These are phyloP conservation scores for Leccinum boreale DNA, from an alignment of 768 basidiomycete genomes.

Conservation along the genomic window DNA sequence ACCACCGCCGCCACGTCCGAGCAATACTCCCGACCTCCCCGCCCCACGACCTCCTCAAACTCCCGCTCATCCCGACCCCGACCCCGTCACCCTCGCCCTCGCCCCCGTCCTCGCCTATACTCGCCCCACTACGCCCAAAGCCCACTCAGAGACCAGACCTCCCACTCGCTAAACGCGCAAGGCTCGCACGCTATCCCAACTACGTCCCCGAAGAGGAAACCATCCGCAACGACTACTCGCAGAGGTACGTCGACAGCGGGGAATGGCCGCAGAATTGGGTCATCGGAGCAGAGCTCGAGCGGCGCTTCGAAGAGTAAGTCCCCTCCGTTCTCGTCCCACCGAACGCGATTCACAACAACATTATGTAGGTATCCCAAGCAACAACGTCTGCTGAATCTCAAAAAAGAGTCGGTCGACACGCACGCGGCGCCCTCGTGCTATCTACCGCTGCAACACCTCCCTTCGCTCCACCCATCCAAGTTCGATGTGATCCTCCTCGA, in stretches of 20 bases:
- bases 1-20: constrained; percentile 54
- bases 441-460: constrained; percentile 57
- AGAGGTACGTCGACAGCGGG: constrained; percentile 85
- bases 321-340: not conserved
- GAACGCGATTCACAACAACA: not conserved
- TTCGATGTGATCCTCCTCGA: constrained; percentile 93
- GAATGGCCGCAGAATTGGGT: constrained; percentile 96
- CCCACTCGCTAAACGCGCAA: constrained; percentile 71
- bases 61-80: constrained; percentile 59
- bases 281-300: constrained; percentile 82
- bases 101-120: constrained; percentile 44
- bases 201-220: constrained; percentile 95
- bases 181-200: constrained; percentile 67
- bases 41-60: constrained; percentile 49
- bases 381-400: constrained; percentile 76
- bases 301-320: constrained; percentile 89
- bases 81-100: constrained; percentile 50
- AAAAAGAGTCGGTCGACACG: constrained; percentile 71
- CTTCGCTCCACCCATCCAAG: constrained; percentile 57
- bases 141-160: constrained; percentile 45
- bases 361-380: constrained; percentile 86
- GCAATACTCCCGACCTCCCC: constrained; percentile 50
- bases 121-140: constrained; percentile 29
- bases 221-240: constrained; percentile 92
- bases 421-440: constrained; percentile 74